Conservation (phyloP, 2,329 filamentous ascomycete species). For the Verticillium zaregamsianum region DNA sequence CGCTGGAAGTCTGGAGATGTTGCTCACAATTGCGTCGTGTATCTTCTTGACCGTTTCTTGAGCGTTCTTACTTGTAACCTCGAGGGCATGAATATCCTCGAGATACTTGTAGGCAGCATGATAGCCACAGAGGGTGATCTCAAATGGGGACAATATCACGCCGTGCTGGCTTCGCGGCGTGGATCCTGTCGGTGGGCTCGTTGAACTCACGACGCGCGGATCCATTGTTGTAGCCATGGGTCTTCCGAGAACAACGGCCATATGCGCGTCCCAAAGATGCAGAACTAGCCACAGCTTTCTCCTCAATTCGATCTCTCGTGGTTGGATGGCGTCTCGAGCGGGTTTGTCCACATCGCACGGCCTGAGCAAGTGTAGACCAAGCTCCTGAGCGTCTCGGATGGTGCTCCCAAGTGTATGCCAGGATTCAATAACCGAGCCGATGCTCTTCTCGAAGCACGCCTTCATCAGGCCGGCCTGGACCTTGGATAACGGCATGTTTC, state of each 20-base stretch:
- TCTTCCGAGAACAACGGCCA: conserved; percentile 9
- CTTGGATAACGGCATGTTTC: conserved; percentile 1
- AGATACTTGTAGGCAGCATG: conserved; percentile 8
- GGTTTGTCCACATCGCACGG: background rate
- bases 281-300: conserved; percentile 6
- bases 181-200: background rate
- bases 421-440: conserved; percentile 5
- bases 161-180: background rate
- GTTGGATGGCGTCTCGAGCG: background rate
- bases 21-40: conserved; percentile 4
- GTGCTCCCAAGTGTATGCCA: conserved; percentile 9
- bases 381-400: conserved; percentile 9
- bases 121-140: conserved; percentile 8
- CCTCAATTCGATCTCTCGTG: conserved; percentile 1
- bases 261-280: conserved; percentile 10
- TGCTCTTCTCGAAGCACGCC: conserved; percentile 8
- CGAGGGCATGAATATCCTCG: conserved; percentile 5
- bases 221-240: conserved; percentile 5
- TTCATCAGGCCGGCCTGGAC: conserved; percentile 6
- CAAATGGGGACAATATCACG: background rate
- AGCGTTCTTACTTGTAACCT: background rate
- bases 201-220: background rate
- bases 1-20: conserved; percentile 5
- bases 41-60: conserved; percentile 1
- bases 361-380: conserved; percentile 5